A percentile compares a stretch with the other conserved stretches of the same genome.
phyloP scores from a whole-genome alignment of 2,329 filamentous ascomycete genomes.

The Sclerotinia subarctica region DNA sequence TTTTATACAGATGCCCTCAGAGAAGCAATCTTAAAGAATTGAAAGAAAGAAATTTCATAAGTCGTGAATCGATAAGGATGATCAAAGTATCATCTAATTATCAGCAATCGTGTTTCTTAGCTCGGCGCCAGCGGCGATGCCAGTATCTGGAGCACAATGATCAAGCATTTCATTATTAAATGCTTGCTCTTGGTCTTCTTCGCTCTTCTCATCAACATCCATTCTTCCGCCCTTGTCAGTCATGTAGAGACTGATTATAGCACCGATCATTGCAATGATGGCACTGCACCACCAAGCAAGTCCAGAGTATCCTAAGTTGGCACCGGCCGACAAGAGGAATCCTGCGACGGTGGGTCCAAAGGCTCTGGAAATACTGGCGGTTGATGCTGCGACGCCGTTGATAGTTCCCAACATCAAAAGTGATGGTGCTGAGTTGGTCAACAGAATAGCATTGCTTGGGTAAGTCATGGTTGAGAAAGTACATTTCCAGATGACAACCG shows the following conservation, averaged over 20 bases:
- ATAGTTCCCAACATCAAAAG: conserved; percentile 83
- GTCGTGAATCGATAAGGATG: conserved; percentile 14
- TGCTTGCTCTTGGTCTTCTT: conserved; percentile 32
- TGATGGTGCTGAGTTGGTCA: conserved; percentile 83
- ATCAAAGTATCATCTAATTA: not conserved
- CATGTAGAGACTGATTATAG: conserved; percentile 71
- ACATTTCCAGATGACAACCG: conserved; percentile 84
- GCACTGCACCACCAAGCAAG: conserved; percentile 92
- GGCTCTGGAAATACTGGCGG: conserved; percentile 82
- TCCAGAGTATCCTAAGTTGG: conserved; percentile 77
- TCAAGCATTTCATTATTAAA: conserved; percentile 34
- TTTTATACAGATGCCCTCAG: conserved; percentile 20
- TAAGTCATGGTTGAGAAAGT: conserved; percentile 89
- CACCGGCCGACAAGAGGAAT: conserved; percentile 75
- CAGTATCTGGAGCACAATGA: conserved; percentile 31
- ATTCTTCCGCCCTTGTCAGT: conserved; percentile 50
- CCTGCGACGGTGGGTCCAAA: conserved; percentile 88
- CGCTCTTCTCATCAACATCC: conserved; percentile 36
- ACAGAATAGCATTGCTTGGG: conserved; percentile 82
- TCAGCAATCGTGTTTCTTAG: conserved; percentile 2
- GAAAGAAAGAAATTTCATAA: conserved; percentile 20
- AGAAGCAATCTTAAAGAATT: conserved; percentile 12
- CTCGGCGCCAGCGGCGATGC: conserved; percentile 23
- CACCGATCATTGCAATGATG: conserved; percentile 70
- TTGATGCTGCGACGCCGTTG: conserved; percentile 88